Conservation (phyloP, 1,284 basidiomycete species). For the Earliella scabrosa region DNA sequence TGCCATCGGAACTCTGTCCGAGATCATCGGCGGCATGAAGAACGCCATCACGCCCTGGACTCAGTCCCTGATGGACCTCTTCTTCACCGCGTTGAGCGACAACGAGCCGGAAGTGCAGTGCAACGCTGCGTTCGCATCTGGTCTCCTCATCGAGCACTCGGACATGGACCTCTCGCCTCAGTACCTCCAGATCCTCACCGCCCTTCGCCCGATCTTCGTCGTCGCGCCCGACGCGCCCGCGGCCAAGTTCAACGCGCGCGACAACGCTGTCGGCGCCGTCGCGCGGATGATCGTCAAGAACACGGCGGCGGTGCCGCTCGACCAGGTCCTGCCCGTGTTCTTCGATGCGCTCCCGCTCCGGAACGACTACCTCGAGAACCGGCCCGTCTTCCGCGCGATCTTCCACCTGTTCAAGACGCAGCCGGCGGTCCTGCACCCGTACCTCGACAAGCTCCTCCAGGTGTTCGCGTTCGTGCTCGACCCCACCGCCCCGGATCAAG, state of each 20-base stretch:
- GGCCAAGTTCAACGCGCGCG: constrained; percentile 83
- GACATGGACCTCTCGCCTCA: constrained; percentile 84
- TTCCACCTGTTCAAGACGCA: constrained; percentile 87
- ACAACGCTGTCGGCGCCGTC: constrained; percentile 96
- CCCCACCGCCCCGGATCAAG: constrained; percentile 71
- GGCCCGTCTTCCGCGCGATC: constrained; percentile 87
- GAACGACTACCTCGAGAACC: constrained; percentile 90
- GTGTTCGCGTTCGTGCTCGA: constrained; percentile 89
- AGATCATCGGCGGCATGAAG: constrained; percentile 96
- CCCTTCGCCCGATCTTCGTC: constrained; percentile 85
- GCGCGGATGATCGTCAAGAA: constrained; percentile 90
- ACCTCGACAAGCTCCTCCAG: constrained; percentile 83
- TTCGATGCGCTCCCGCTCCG: constrained; percentile 85
- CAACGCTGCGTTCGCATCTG: constrained; percentile 95
- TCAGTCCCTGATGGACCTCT: constrained; percentile 81
- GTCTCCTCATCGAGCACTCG: constrained; percentile 91
- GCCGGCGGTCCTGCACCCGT: constrained; percentile 71
- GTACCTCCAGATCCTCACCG: constrained; percentile 79
- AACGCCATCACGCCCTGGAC: constrained; percentile 86
- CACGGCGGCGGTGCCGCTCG: constrained; percentile 82
- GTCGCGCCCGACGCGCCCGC: constrained; percentile 63
- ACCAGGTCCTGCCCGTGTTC: constrained; percentile 88
- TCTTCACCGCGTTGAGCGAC: constrained; percentile 85
- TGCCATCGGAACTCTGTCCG: constrained; percentile 92
- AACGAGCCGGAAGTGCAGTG: constrained; percentile 91